These are phyloP conservation scores for Metschnikowia peoriensis DNA, from an alignment of 805 yeast species.

Conservation along the genomic window DNA sequence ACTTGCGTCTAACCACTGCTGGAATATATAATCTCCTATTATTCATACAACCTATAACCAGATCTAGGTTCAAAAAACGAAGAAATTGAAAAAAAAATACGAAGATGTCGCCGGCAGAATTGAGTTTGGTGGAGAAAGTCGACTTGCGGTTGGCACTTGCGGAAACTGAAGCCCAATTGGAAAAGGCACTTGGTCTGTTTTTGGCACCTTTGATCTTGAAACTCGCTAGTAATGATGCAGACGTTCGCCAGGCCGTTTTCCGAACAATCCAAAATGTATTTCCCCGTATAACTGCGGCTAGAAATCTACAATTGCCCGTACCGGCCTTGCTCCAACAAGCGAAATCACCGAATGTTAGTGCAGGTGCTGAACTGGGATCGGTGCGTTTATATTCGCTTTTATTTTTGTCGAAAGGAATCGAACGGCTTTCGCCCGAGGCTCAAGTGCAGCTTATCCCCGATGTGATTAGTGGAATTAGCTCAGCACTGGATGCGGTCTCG, in stretches of 20 bases:
- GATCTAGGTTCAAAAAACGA: too few relatives aligned
- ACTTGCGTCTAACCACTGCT: too few relatives aligned
- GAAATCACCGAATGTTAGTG: slow-evolving; percentile 49
- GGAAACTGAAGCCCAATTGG: slow-evolving; percentile 60
- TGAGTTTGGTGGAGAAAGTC: slow-evolving; percentile 66
- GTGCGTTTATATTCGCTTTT: slow-evolving; percentile 63
- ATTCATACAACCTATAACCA: too few relatives aligned
- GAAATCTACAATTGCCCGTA: slow-evolving; percentile 59
- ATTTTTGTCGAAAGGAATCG: slow-evolving; percentile 67
- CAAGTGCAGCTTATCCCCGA: slow-evolving; percentile 45
- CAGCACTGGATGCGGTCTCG: slow-evolving; percentile 31
- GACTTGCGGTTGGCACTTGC: slow-evolving; percentile 82
- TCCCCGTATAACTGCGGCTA: slow-evolving; percentile 60
- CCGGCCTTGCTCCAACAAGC: slow-evolving; percentile 63
- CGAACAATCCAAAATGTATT: slow-evolving; percentile 65
- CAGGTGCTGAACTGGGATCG: slow-evolving; percentile 42
- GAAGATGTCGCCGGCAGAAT: slow-evolving; percentile 38
- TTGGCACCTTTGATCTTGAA: slow-evolving; percentile 78
- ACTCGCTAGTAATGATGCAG: slow-evolving; percentile 63
- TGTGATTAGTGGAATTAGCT: slow-evolving; percentile 47
- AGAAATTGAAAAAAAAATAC: too few relatives aligned
- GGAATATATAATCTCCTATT: too few relatives aligned
- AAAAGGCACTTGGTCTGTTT: slow-evolving; percentile 56
- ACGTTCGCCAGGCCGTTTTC: slow-evolving; percentile 66
- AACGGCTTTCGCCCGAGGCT: slow-evolving; percentile 43